These are phyloP conservation scores for Exidia glandulosa DNA, from an alignment of 768 basidiomycete genomes.

Conservation along the genomic window DNA sequence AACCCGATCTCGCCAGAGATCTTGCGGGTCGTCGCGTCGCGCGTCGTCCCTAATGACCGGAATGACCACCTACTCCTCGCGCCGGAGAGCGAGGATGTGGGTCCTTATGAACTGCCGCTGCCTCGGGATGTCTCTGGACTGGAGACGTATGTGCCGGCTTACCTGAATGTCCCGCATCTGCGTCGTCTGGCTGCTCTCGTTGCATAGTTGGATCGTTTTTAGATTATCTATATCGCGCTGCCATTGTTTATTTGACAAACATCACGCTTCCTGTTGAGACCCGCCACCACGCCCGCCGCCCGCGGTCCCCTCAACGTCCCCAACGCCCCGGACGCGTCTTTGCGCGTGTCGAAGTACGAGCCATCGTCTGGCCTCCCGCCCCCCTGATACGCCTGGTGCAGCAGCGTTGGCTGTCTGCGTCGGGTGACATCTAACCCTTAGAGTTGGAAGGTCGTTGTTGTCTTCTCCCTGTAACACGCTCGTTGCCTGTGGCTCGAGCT, in stretches of 20 bases:
- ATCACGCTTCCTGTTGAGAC: not conserved
- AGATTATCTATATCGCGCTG: not conserved
- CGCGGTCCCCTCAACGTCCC: not conserved
- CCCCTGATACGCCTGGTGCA: not conserved
- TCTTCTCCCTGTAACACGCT: not conserved
- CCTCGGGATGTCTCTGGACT: slow-evolving; percentile 91
- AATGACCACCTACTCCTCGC: slow-evolving; percentile 93
- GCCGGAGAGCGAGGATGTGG: slow-evolving; percentile 95
- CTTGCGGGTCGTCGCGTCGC: slow-evolving; percentile 87
- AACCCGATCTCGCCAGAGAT: slow-evolving; percentile 97
- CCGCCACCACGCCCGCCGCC: not conserved
- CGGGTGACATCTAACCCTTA: not conserved
- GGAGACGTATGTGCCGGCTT: slow-evolving; percentile 93
- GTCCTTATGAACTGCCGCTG: slow-evolving; percentile 86
- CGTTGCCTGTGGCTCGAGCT: not conserved
- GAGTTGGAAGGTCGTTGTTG: not conserved
- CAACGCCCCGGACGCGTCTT: not conserved
- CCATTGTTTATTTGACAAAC: not conserved
- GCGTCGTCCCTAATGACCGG: slow-evolving; percentile 92
- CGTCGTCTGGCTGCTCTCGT: slow-evolving; percentile 81
- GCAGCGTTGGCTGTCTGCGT: not conserved
- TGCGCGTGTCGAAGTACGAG: not conserved
- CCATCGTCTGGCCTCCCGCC: not conserved
- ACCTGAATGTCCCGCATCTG: slow-evolving; percentile 81
- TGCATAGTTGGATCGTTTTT: slow-evolving; percentile 28